A percentile compares a stretch with the other conserved stretches of the same genome.
These are phyloP conservation scores for Sutorius australiensis DNA, from an alignment of 768 basidiomycete species.

Conservation along the genomic window DNA sequence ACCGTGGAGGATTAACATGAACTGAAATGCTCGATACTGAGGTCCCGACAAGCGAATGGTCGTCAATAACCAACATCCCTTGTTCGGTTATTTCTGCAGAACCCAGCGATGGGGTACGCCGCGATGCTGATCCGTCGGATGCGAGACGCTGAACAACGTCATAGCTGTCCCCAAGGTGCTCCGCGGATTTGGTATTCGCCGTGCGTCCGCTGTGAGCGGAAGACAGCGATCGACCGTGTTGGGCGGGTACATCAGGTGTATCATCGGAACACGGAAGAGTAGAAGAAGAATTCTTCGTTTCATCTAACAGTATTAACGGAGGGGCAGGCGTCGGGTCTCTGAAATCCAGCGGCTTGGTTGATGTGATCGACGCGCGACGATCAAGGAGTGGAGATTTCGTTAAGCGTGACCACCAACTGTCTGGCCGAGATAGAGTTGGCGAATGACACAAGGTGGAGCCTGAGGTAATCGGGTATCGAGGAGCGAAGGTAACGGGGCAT, in stretches of 20 bases:
- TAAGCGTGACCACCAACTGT: constrained; percentile 79
- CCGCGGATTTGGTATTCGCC: constrained; percentile 65
- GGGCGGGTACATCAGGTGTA: constrained; percentile 11
- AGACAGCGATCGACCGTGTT: constrained; percentile 35
- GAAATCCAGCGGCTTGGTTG: constrained; percentile 46
- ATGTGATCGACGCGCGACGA: constrained; percentile 43
- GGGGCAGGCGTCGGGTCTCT: constrained; percentile 81
- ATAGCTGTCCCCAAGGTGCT: constrained; percentile 61
- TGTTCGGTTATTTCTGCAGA: constrained; percentile 23
- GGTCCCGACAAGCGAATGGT: constrained; percentile 6
- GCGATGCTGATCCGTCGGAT: constrained; percentile 27
- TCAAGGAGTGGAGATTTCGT: constrained; percentile 63
- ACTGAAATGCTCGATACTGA: constrained; percentile 6
- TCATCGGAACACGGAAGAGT: constrained; percentile 14
- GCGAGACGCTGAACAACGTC: constrained; percentile 60
- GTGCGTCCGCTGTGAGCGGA: constrained; percentile 57
- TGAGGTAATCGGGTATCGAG: constrained; percentile 41
- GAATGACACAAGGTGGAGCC: constrained; percentile 39
- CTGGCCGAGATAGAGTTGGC: constrained; percentile 56
- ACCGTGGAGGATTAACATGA: constrained; percentile 18
- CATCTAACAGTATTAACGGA: constrained; percentile 54
- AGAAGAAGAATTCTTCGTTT: constrained; percentile 27
- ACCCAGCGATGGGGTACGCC: constrained; percentile 23
- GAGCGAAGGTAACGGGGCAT: constrained; percentile 27
- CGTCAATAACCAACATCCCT: constrained; percentile 10